Evolutionary conservation across 192 early-diverging fungal species (phyloP), one percentile per base, ranked within the genome.

Genomic region (Rhizophagus sp.): DNA sequence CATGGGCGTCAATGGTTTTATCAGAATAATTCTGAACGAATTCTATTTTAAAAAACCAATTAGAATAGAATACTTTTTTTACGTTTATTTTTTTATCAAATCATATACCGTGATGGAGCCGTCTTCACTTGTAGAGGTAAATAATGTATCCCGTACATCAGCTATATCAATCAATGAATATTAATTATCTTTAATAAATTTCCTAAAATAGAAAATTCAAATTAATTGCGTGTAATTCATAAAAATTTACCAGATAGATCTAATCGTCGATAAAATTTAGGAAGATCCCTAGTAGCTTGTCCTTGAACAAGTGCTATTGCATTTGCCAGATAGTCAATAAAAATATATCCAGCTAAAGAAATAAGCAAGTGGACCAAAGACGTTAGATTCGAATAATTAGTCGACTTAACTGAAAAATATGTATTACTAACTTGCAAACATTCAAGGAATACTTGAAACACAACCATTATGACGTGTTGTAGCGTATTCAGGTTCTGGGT

Each of bases 271-370:
- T 83, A 81, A 65, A 85, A 85, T 7, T 79, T 75, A 13, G 88
- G 85, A 8, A 73, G 85, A 10, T 61, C 73, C 0, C 39, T 3
- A 49, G 67, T 61, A 8, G 34, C 13, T 33, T 76, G 77, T 64
- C 84, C 84, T 80, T 89, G 86, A 47, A 81, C 76, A 83, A 90
- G 66, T 3, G 85, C 81, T 63, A 91, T 84, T n/a, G 84, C 88
- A 76, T 91, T 91, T 30, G 90, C 84, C 10, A 91, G 80, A 69
- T 91, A 91, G 63, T 91, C 86, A 34, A 86, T 84, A 79, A 90
- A 90, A 34, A 91, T 83, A 63, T 81, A 88, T 5, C 90, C 90
- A 33, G 87, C 90, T 33, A 30, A 36, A 19, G 6, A 27, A 39
- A 61, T n/a, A 27, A 8, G 17, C 61, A 41, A 50, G 30, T n/a